Evolutionary conservation across 129 eudicot genomes (phyloP), one percentile per base, ranked within the genome.

Genomic region (Tagetes erecta): DNA sequence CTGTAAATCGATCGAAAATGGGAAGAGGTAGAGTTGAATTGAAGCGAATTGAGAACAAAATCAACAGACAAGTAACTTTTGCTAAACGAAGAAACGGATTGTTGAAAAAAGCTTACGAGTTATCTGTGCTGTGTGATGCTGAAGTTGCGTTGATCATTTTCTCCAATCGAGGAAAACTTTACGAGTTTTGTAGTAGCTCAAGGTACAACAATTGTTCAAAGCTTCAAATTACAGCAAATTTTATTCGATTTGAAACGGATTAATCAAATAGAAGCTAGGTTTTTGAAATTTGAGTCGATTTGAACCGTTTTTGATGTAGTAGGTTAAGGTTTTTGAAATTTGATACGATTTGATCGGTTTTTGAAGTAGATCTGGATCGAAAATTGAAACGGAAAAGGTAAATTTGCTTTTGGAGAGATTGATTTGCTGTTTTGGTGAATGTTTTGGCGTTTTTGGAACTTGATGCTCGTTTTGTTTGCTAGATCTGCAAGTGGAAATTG

Each of bases 181-280:
- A 89, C 75, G 96, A 92, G 74, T 92, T 92, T 71, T 92, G 93
- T 84, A 92, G 97, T 79, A 89, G 86, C 88, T 81, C 96, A 75
- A 92, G 97, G 97, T 91, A 86, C 76, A 40, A 0, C 0, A 3
- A 37, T 71, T 57, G 5, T 10, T 6, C 30, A 56, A 11, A 20
- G 3, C 1, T 41, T 41, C 7, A 41, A 45, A 39, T 39, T 39
- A 39, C 42, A 4, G 42, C 27, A 4, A 41, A 44, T 52, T 14
- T 5, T 6, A 27, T 65, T 68, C 7, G 11, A 27, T 67, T 44
- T 44, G 27, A 20, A 20, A 20, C 27, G 27, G 27, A 20, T 20
- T 20, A 20, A 20, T 20, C 27, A 20, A 20, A 20, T 20, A 0
- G 27, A 20, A 20, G 27, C 27, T 20, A 20, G 27, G 27, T 20